A percentile compares a stretch with the other conserved stretches of the same genome.
Conservation (phyloP, 2,329 filamentous ascomycete genomes). For the Hypoxylon sp. region DNA sequence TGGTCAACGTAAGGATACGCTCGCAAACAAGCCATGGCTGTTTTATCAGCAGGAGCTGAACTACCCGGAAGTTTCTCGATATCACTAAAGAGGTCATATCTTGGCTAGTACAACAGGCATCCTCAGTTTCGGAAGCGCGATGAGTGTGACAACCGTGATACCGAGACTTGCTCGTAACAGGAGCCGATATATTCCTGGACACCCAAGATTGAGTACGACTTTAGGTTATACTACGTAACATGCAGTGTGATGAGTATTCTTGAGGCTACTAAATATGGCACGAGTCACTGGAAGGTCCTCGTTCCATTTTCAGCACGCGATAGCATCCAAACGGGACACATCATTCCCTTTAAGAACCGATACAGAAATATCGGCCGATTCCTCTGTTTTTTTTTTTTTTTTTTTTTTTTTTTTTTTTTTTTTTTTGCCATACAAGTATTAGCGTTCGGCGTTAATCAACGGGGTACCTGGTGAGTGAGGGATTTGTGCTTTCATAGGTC, state of each 20-base stretch:
- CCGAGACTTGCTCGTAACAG: conserved; percentile 14
- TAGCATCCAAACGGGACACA: conserved; percentile 22
- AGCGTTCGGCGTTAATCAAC: conserved; percentile 38
- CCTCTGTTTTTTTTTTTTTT: conserved; percentile 26
- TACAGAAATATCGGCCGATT: conserved; percentile 18
- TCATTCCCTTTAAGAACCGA: conserved; percentile 40
- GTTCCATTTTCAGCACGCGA: conserved; percentile 21
- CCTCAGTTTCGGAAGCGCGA: conserved; percentile 5
- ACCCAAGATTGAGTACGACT: background rate
- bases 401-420: conserved; percentile 20
- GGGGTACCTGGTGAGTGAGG: conserved; percentile 34
- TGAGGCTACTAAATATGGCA: conserved; percentile 34
- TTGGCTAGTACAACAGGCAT: background rate
- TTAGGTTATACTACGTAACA: conserved; percentile 19
- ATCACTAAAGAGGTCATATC: background rate
- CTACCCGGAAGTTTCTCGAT: conserved; percentile 3
- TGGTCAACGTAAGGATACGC: conserved; percentile 1
- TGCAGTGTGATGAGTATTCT: conserved; percentile 14
- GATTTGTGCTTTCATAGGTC: conserved; percentile 28
- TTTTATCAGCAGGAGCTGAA: conserved; percentile 1
- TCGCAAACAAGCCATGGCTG: conserved; percentile 9
- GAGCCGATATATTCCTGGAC: conserved; percentile 4
- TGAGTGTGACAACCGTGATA: conserved; percentile 10
- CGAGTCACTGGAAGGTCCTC: conserved; percentile 8
- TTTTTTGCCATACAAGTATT: conserved; percentile 26